These are phyloP conservation scores for Firmiana major DNA, from an alignment of 345 rosid species.

Conservation along the genomic window DNA sequence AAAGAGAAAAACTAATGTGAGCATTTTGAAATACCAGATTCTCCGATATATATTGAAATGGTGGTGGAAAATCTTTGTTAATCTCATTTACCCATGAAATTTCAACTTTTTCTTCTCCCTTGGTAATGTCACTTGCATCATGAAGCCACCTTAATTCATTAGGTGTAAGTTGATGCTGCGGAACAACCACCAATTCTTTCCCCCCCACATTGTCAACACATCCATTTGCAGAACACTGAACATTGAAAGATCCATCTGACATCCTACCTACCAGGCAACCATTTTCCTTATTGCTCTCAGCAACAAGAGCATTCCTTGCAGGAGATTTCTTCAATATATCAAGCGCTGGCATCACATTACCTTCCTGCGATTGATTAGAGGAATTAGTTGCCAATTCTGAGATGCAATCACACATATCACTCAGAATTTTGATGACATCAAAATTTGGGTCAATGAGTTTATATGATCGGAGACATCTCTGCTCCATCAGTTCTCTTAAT, in stretches of 20 bases:
- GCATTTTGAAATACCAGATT: slow-evolving; percentile 60
- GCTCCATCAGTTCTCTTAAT: slow-evolving; percentile 67
- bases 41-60: slow-evolving; percentile 56
- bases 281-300: slow-evolving; percentile 19
- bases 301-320: slow-evolving; percentile 24
- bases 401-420: slow-evolving; percentile 80
- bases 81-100: slow-evolving; percentile 80
- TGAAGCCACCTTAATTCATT: slow-evolving; percentile 48
- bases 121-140: slow-evolving; percentile 50
- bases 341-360: slow-evolving; percentile 32
- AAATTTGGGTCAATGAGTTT: slow-evolving; percentile 73
- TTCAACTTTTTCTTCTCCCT: slow-evolving; percentile 63
- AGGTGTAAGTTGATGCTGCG: slow-evolving; percentile 41
- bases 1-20: slow-evolving; percentile 52
- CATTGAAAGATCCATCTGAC: slow-evolving; percentile 17
- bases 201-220: slow-evolving; percentile 23
- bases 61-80: slow-evolving; percentile 47
- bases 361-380: slow-evolving; percentile 56
- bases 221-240: slow-evolving; percentile 22
- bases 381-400: slow-evolving; percentile 57
- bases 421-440: slow-evolving; percentile 59
- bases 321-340: slow-evolving; percentile 48
- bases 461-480: slow-evolving; percentile 68
- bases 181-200: slow-evolving; percentile 41
- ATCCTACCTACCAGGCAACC: neutral